Percentiles rank a stretch among this genome's conserved stretches.
Evolutionary conservation across 768 basidiomycete genomes (phyloP).

Genomic region (Rhizopogon roseolus): DNA sequence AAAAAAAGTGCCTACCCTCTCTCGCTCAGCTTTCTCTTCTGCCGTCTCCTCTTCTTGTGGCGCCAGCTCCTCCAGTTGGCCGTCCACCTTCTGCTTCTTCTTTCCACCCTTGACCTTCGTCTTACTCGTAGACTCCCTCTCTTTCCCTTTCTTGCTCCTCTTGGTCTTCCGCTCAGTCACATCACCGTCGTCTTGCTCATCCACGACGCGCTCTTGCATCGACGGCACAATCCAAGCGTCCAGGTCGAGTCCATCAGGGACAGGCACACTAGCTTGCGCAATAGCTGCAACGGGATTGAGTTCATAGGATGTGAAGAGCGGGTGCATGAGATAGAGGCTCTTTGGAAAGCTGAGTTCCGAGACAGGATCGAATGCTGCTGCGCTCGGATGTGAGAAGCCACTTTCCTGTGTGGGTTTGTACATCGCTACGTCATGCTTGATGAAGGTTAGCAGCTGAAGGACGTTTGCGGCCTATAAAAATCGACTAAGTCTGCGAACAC

Average conservation of each 20-base stretch:
- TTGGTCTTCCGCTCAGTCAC: conserved; percentile 34
- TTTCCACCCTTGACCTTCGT: conserved; percentile 32
- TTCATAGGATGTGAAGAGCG: conserved; percentile 72
- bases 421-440: conserved; percentile 64
- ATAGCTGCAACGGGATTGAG: conserved; percentile 77
- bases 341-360: conserved; percentile 71
- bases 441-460: conserved; percentile 68
- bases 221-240: conserved; percentile 82
- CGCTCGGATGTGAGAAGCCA: conserved; percentile 32
- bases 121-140: conserved; percentile 32
- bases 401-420: conserved; percentile 40
- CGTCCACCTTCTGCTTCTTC: conserved; percentile 39
- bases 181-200: conserved; percentile 31
- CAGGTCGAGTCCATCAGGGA: conserved; percentile 84
- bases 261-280: conserved; percentile 77
- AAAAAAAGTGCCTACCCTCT: conserved; percentile 48
- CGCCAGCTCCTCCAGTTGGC: conserved; percentile 23
- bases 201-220: conserved; percentile 25
- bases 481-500: conserved; percentile 1
- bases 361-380: conserved; percentile 32
- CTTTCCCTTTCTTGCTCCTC: conserved; percentile 41
- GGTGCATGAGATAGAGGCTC: conserved; percentile 80
- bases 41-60: conserved; percentile 46
- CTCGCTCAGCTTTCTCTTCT: conserved; percentile 56
- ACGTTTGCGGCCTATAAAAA: conserved; percentile 71